These are phyloP conservation scores for Erodium maritimum DNA, from an alignment of 345 rosid genomes.

Conservation along the genomic window DNA sequence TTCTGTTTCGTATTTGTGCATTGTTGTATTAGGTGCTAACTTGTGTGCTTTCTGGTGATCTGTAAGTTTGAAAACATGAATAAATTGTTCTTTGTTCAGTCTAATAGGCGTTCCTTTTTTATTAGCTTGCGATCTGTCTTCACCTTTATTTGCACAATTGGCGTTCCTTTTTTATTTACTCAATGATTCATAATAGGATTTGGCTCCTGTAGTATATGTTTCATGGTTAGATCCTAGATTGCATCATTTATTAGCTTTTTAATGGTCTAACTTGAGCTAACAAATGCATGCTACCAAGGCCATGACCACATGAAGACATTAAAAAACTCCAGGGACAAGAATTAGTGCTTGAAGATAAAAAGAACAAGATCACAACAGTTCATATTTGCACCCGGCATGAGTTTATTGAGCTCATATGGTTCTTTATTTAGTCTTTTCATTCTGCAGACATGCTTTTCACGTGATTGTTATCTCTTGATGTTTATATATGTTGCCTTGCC, in stretches of 20 bases:
- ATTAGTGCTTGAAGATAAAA: background rate
- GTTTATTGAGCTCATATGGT: background rate
- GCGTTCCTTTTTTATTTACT: background rate
- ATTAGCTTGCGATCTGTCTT: no score
- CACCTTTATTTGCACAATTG: background rate
- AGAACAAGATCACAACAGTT: background rate
- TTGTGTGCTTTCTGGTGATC: no score
- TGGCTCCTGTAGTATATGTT: background rate
- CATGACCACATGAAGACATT: background rate
- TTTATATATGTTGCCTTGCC: no score
- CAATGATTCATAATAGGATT: background rate
- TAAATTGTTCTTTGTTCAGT: background rate
- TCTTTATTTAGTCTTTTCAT: no score
- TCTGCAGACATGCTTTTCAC: background rate
- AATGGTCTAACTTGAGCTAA: background rate
- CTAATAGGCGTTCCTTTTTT: no score
- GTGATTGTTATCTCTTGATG: background rate
- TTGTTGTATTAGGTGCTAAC: background rate
- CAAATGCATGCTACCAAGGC: background rate
- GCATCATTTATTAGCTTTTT: background rate
- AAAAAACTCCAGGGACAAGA: background rate
- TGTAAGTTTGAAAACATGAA: no score
- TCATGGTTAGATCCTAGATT: background rate
- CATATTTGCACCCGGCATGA: background rate
- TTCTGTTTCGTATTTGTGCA: background rate